These are phyloP conservation scores for Platismatia glauca DNA, from an alignment of 495 filamentous ascomycete species.

Conservation along the genomic window DNA sequence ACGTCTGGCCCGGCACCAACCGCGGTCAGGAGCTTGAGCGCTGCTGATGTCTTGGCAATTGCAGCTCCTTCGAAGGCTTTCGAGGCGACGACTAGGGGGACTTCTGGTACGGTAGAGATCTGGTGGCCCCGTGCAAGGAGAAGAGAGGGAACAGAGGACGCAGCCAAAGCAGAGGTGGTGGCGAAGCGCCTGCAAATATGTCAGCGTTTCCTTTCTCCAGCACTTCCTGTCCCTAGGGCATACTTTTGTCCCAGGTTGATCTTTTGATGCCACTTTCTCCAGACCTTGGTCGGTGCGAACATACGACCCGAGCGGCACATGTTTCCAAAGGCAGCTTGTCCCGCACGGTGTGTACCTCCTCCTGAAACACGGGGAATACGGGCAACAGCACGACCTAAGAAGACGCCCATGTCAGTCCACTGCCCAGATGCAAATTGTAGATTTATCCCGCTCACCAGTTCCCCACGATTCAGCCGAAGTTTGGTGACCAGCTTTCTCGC, in stretches of 20 bases:
- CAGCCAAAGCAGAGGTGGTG: constrained; percentile 91
- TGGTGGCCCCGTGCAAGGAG: constrained; percentile 95
- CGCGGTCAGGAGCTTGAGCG: constrained; percentile 75
- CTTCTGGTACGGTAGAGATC: constrained; percentile 83
- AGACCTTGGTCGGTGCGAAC: constrained; percentile 99
- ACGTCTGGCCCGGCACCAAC: constrained; percentile 85
- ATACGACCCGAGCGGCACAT: constrained; percentile 99
- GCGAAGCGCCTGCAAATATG: constrained; percentile 68
- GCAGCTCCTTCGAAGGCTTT: constrained; percentile 69
- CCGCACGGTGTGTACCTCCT: constrained; percentile 99
- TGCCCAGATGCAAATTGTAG: not conserved
- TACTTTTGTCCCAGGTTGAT: constrained; percentile 95
- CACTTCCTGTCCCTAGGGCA: constrained; percentile 23
- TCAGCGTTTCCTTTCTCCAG: not conserved
- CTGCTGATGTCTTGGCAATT: constrained; percentile 80
- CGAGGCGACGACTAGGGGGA: constrained; percentile 90
- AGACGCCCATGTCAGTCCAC: constrained; percentile 25
- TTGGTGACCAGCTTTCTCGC: constrained; percentile 99
- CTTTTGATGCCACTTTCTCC: constrained; percentile 99
- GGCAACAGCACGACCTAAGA: constrained; percentile 89
- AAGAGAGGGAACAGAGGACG: constrained; percentile 87
- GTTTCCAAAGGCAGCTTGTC: constrained; percentile 99
- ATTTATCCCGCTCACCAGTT: constrained; percentile 71
- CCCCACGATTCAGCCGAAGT: constrained; percentile 99
- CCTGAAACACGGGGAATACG: constrained; percentile 99